Conservation (phyloP, 768 basidiomycete genomes). For the Termitomyces sp. region DNA sequence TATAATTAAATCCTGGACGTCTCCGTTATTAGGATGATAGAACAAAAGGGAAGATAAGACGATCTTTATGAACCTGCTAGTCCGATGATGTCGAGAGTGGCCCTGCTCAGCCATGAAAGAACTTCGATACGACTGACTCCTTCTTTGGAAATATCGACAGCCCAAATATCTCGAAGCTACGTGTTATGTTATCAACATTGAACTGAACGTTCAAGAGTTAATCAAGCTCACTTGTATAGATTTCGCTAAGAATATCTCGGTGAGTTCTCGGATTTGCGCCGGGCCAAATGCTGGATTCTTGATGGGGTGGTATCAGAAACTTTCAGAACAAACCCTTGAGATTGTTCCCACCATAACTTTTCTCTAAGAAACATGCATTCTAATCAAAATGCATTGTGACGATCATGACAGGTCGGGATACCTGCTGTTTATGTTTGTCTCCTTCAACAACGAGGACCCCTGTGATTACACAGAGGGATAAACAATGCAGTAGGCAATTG, state of each 20-base stretch:
- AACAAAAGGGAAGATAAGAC: background rate
- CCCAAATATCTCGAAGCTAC: constrained; percentile 50
- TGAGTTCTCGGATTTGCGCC: constrained; percentile 52
- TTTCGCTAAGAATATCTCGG: constrained; percentile 53
- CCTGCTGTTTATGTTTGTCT: constrained; percentile 45
- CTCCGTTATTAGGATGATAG: constrained; percentile 23
- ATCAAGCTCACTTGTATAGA: constrained; percentile 36
- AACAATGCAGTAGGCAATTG: background rate
- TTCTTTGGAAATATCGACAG: constrained; percentile 26
- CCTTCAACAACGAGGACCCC: constrained; percentile 49
- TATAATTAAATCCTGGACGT: constrained; percentile 26
- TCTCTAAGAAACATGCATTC: constrained; percentile 22
- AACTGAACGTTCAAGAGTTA: background rate
- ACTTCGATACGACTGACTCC: constrained; percentile 45
- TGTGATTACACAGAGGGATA: constrained; percentile 12
- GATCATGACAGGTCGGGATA: constrained; percentile 5
- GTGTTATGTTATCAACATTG: background rate
- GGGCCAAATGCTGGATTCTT: constrained; percentile 68
- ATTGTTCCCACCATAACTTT: constrained; percentile 34
- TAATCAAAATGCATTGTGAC: background rate
- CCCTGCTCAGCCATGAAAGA: constrained; percentile 57
- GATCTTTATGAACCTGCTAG: constrained; percentile 45
- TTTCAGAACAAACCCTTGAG: background rate
- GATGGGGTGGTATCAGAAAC: background rate
- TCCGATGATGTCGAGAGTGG: constrained; percentile 76